Base-by-base conservation (phyloP, 2,329 filamentous ascomycete species). In the Trichophaea hybrida region DNA sequence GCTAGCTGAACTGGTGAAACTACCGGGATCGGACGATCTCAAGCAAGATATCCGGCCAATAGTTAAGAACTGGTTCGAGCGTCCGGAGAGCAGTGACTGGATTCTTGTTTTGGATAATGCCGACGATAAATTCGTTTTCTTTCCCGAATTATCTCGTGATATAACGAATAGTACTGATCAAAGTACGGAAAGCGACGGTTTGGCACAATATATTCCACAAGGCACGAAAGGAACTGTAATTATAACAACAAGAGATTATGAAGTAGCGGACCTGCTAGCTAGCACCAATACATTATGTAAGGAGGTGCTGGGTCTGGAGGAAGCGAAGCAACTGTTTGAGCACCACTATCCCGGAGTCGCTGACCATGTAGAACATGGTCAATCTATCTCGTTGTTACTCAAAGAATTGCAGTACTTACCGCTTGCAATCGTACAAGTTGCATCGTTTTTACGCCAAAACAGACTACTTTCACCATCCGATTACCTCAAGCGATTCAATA, bases 31-130 rank as follows among this genome's bases (percentile, higher is more conserved):
- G 17, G 34, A 53, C 31, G 57, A 50, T 33, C 46, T 12, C 24
- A 54, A 62, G 8, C 31, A 10, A 6, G 43, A 56, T 51, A n/a
- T n/a, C n/a, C n/a, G n/a, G n/a, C n/a, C n/a, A n/a, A n/a, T n/a
- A n/a, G n/a, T n/a, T n/a, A n/a, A n/a, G 17, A 17, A 32, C 35
- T 60, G 48, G 59, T 53, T 60, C 33, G 34, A 60, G 15, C 49
- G 48, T 13, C 32, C 51, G 8, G 40, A 15, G 6, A 54, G 31
- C 31, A 49, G 55, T 7, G 33, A 58, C 33, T 63, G 55, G 61
- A 6, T 59, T 38, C 44, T 63, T 32, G 58, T 61, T 49, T 49
- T 61, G 46, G 61, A 63, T 48, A 63, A 61, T n/a, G 59, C 55
- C 3, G 61, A 63, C 37, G 56, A 63, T 49, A 40, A 46, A 34